A percentile compares a stretch with the other conserved stretches of the same genome.
These are phyloP conservation scores for Plasmopara viticola DNA, from an alignment of 352 stramenopile genomes.

Conservation along the genomic window DNA sequence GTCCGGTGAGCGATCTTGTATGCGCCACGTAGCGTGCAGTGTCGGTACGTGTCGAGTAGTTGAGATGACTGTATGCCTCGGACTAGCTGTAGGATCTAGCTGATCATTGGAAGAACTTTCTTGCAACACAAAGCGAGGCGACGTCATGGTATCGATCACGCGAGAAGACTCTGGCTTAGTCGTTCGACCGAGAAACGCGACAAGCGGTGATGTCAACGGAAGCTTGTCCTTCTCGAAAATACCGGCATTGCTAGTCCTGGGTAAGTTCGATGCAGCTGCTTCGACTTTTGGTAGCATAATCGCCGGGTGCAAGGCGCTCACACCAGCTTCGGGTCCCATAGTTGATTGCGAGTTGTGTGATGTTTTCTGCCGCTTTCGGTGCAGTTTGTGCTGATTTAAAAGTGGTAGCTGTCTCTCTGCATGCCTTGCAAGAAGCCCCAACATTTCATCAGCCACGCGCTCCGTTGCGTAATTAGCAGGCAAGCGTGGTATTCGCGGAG, in stretches of 20 bases:
- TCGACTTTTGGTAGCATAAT: constrained; percentile 1
- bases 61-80: constrained; percentile 15
- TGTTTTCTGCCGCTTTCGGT: constrained; percentile 11
- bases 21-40: constrained; percentile 19
- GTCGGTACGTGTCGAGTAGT: constrained; percentile 14
- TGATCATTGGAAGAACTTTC: constrained; percentile 20
- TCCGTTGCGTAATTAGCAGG: constrained; percentile 15
- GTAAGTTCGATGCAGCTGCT: constrained; percentile 4
- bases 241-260: background rate
- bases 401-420: constrained; percentile 29
- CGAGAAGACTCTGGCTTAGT: constrained; percentile 30
- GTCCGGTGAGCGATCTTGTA: constrained; percentile 21
- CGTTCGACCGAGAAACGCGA: constrained; percentile 24
- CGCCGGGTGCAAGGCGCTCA: constrained; percentile 16
- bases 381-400: constrained; percentile 18
- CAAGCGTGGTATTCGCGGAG: constrained; percentile 17
- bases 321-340: constrained; percentile 16
- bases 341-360: constrained; percentile 7
- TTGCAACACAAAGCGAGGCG: constrained; percentile 38
- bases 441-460: constrained; percentile 12
- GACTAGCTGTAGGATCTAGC: constrained; percentile 30
- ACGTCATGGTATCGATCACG: constrained; percentile 25
- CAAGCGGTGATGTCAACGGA: constrained; percentile 20
- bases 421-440: constrained; percentile 26
- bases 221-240: constrained; percentile 18